Percentiles rank a stretch among this genome's conserved stretches.
Conservation (phyloP, 306 rosid genomes). For the Fragaria nilgerrensis region DNA sequence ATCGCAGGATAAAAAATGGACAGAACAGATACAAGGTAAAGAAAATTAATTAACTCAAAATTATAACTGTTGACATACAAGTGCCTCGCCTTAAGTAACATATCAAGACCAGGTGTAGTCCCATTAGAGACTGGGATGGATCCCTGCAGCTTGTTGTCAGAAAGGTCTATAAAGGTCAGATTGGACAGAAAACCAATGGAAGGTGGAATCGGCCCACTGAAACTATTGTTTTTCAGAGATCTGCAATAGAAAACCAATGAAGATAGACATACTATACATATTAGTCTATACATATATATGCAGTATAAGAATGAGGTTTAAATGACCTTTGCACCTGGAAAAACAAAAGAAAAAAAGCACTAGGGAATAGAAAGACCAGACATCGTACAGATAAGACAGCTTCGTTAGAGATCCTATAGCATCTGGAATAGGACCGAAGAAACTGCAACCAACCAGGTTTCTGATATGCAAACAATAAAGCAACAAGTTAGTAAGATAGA, state of each 20-base stretch:
- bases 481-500: background rate
- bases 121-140: conserved; percentile 36
- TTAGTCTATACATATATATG: background rate
- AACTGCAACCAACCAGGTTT: conserved; percentile 57
- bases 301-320: background rate
- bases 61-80: conserved; percentile 34
- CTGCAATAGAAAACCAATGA: conserved; percentile 17
- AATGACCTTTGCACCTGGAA: background rate
- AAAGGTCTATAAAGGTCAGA: conserved; percentile 43
- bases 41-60: background rate
- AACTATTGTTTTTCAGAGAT: conserved; percentile 35
- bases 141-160: conserved; percentile 39
- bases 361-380: background rate
- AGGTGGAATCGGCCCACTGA: conserved; percentile 37
- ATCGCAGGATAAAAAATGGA: background rate
- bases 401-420: conserved; percentile 50
- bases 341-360: background rate
- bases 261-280: background rate
- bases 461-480: conserved; percentile 33
- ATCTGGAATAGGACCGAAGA: conserved; percentile 62
- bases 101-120: conserved; percentile 32
- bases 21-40: background rate
- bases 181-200: conserved; percentile 37
- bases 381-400: conserved; percentile 56
- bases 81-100: conserved; percentile 29